Conservation (phyloP, 1,284 basidiomycete genomes). For the Ceratobasidium theobromae region DNA sequence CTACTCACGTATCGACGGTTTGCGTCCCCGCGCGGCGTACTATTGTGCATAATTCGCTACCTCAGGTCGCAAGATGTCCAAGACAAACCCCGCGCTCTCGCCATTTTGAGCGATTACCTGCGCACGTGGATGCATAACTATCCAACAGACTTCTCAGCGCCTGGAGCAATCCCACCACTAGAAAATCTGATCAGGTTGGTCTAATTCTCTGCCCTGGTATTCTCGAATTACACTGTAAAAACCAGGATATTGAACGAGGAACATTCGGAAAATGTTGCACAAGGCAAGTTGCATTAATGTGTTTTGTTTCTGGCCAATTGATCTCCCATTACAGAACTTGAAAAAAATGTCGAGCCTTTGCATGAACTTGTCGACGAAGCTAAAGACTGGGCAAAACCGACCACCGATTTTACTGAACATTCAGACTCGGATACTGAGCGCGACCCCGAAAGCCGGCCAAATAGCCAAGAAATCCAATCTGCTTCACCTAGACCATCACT, state of each 20-base stretch:
- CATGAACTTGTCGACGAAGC: slow-evolving; percentile 3
- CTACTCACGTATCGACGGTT: slow-evolving; percentile 77
- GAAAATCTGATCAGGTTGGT: slow-evolving; percentile 67
- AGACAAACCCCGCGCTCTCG: slow-evolving; percentile 3
- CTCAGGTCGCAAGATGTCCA: slow-evolving; percentile 41
- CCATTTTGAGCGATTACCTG: slow-evolving; percentile 57
- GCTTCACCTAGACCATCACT: background rate
- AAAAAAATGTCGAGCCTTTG: background rate
- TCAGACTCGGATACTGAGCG: slow-evolving; percentile 17
- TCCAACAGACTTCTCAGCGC: slow-evolving; percentile 71
- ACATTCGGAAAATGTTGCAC: slow-evolving; percentile 54
- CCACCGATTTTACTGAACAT: slow-evolving; percentile 8
- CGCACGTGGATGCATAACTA: slow-evolving; percentile 72
- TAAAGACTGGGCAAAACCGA: slow-evolving; percentile 21
- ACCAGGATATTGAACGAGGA: slow-evolving; percentile 68
- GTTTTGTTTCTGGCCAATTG: slow-evolving; percentile 35
- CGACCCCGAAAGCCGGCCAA: slow-evolving; percentile 16
- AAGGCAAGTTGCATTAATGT: slow-evolving; percentile 58
- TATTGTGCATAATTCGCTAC: slow-evolving; percentile 80
- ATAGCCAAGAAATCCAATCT: slow-evolving; percentile 4
- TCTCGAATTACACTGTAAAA: slow-evolving; percentile 69
- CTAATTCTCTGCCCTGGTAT: slow-evolving; percentile 57
- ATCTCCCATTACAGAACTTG: slow-evolving; percentile 7
- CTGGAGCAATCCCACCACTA: slow-evolving; percentile 67
- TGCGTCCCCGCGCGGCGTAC: slow-evolving; percentile 67